Percentiles rank a stretch among this genome's conserved stretches.
Conservation (phyloP, 805 yeast genomes). For the Saturnispora dispora region DNA sequence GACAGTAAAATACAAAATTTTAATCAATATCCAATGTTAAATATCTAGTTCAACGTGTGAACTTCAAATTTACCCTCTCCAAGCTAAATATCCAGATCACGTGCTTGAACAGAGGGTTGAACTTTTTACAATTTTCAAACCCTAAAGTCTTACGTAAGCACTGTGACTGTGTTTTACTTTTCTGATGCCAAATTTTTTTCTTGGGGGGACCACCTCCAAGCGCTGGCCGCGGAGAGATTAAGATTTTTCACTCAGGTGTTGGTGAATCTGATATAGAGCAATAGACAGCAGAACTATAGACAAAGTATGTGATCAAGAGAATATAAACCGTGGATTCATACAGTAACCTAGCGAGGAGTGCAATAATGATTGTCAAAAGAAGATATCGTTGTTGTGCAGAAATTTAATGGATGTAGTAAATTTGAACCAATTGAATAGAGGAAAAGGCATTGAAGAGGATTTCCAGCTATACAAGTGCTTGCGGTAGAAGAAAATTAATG, state of each 20-base stretch:
- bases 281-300: conserved; percentile 1
- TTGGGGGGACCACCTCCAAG: background rate
- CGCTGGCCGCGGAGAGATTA: background rate
- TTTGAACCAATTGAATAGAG: too few species aligned
- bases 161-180: conserved; percentile 2
- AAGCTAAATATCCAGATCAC: background rate
- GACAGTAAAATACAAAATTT: background rate
- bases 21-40: background rate
- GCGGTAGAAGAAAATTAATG: too few species aligned
- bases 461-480: too few species aligned
- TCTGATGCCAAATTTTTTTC: background rate
- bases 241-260: conserved; percentile 4
- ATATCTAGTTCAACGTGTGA: too few species aligned
- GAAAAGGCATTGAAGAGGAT: too few species aligned
- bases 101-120: background rate
- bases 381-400: background rate
- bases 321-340: background rate
- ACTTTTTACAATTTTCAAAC: too few species aligned
- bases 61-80: too few species aligned
- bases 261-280: background rate
- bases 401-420: too few species aligned
- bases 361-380: background rate
- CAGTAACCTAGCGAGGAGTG: background rate
- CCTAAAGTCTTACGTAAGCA: too few species aligned
- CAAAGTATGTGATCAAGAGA: background rate